Percentiles rank a stretch among this genome's conserved stretches.
Evolutionary conservation across 2,329 filamentous ascomycete genomes (phyloP).

Genomic region (Hymenotorrendiella dingleyae): DNA sequence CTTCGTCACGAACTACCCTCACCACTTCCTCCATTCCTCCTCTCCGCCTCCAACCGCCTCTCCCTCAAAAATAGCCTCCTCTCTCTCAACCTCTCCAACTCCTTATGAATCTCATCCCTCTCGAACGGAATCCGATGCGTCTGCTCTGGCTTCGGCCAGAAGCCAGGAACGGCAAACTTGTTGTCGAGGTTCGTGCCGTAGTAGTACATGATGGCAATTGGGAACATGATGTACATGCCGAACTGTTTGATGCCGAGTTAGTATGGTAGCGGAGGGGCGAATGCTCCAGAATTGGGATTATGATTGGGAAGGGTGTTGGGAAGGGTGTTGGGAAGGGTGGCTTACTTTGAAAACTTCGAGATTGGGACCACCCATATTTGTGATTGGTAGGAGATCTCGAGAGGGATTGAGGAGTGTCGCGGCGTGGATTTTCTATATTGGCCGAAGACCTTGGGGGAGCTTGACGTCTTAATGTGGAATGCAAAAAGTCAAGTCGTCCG

Average conservation of each 20-base stretch:
- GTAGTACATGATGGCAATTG: slow-evolving; percentile 99
- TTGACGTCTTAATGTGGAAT: not conserved
- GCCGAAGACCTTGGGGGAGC: not conserved
- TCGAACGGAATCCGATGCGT: slow-evolving; percentile 73
- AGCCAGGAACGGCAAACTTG: slow-evolving; percentile 80
- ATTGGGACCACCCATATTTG: slow-evolving; percentile 73
- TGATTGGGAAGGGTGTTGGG: not conserved
- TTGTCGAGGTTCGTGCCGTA: slow-evolving; percentile 97
- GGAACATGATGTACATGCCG: slow-evolving; percentile 97
- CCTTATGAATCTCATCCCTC: slow-evolving; percentile 73
- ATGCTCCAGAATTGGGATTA: slow-evolving; percentile 20
- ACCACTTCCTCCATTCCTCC: slow-evolving; percentile 6
- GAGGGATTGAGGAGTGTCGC: not conserved
- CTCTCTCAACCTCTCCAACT: slow-evolving; percentile 37
- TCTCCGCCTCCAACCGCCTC: slow-evolving; percentile 27
- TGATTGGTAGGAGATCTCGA: not conserved
- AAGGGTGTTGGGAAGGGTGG: slow-evolving; percentile 3
- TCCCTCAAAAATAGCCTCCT: slow-evolving; percentile 31
- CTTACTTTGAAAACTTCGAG: slow-evolving; percentile 90
- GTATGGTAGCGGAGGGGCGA: slow-evolving; percentile 4
- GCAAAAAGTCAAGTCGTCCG: not conserved
- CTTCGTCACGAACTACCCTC: slow-evolving; percentile 4
- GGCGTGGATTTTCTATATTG: not conserved
- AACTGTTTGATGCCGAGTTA: slow-evolving; percentile 57
- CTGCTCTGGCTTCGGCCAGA: slow-evolving; percentile 83